Conservation (phyloP, 106 monocot genomes). For the Allium fistulosum region DNA sequence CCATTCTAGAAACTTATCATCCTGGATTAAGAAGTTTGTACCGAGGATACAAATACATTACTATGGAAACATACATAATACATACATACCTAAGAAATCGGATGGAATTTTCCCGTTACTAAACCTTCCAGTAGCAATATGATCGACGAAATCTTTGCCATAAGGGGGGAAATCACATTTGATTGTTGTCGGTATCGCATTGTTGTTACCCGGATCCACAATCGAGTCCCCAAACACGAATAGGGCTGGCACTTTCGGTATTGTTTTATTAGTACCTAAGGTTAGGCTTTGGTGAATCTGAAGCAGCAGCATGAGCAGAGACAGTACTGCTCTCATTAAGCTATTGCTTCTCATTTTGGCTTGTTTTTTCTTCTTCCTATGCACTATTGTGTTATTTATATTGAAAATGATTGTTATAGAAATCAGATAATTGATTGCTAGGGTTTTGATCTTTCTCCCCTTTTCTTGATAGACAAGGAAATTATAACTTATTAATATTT, state of each 20-base stretch:
- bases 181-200: conserved; percentile 34
- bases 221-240: conserved; percentile 81
- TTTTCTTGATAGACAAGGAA: conserved; percentile 4
- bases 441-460: not conserved
- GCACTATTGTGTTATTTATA: not conserved
- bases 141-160: conserved; percentile 53
- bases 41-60: too few relatives aligned
- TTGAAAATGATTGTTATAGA: not conserved
- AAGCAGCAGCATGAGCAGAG: conserved; percentile 6
- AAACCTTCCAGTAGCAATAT: conserved; percentile 65
- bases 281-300: conserved; percentile 1
- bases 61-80: not conserved
- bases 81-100: conserved; percentile 45
- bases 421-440: not conserved
- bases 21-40: too few relatives aligned
- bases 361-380: not conserved
- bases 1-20: too few relatives aligned
- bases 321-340: not conserved
- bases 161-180: conserved; percentile 78
- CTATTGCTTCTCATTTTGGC: conserved; percentile 9
- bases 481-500: not conserved
- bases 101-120: conserved; percentile 68
- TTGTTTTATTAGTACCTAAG: not conserved
- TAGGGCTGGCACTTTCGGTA: conserved; percentile 22
- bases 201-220: conserved; percentile 91